These are phyloP conservation scores for Salisapilia sapeloensis DNA, from an alignment of 352 stramenopile species.

Conservation along the genomic window DNA sequence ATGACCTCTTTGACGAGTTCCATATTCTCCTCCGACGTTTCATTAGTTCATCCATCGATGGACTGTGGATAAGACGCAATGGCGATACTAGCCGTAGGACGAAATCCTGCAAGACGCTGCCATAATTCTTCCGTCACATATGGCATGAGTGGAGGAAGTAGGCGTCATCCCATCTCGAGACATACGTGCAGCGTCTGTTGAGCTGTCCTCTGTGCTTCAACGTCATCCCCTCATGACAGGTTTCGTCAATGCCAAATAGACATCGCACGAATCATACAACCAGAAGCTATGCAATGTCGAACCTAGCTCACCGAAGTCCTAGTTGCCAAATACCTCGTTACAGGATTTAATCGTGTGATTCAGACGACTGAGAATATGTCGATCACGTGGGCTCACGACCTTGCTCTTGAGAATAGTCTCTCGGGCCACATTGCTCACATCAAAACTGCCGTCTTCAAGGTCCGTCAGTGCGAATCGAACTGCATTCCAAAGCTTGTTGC, in stretches of 20 bases:
- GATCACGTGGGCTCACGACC: slow-evolving; percentile 3
- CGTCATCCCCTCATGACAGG: slow-evolving; percentile 55
- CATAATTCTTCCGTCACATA: slow-evolving; percentile 73
- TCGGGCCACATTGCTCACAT: background rate
- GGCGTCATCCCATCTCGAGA: slow-evolving; percentile 10
- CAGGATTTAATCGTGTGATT: slow-evolving; percentile 4
- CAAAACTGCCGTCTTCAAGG: slow-evolving; percentile 18
- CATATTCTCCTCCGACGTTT: slow-evolving; percentile 54
- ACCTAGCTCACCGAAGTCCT: slow-evolving; percentile 78
- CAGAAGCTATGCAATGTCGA: slow-evolving; percentile 74
- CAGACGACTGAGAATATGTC: slow-evolving; percentile 7
- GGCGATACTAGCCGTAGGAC: slow-evolving; percentile 2
- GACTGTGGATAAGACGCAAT: slow-evolving; percentile 5
- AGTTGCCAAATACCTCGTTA: slow-evolving; percentile 24
- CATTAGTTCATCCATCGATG: slow-evolving; percentile 23
- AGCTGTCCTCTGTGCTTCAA: slow-evolving; percentile 6
- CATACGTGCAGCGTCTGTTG: slow-evolving; percentile 10
- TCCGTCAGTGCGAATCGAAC: slow-evolving; percentile 84
- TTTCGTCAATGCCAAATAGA: slow-evolving; percentile 91
- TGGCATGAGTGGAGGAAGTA: slow-evolving; percentile 87
- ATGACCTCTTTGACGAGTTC: slow-evolving; percentile 52
- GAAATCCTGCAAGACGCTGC: slow-evolving; percentile 5
- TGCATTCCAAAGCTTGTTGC: slow-evolving; percentile 95
- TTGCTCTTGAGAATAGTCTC: slow-evolving; percentile 1
- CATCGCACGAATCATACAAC: slow-evolving; percentile 86